Conservation (phyloP, 108 stramenopile species). For the Nannochloropsis gaditana region DNA sequence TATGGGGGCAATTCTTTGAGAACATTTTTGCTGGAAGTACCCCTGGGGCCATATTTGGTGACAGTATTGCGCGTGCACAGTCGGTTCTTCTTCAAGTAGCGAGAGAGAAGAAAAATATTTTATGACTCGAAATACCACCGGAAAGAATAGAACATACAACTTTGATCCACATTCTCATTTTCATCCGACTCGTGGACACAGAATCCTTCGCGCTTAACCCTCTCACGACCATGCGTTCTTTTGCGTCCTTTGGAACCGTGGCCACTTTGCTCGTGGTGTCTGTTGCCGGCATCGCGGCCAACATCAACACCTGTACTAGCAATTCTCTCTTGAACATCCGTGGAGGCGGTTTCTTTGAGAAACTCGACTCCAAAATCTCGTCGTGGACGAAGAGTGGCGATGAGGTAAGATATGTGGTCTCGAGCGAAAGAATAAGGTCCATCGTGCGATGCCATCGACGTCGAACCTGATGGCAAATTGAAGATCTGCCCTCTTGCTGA, state of each 20-base stretch:
- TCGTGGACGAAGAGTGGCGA: neutral
- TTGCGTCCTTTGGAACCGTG: neutral
- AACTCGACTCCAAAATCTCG: neutral
- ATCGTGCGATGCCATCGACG: neutral
- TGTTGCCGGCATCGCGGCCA: neutral
- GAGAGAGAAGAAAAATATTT: too few relatives aligned
- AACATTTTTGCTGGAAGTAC: too few relatives aligned
- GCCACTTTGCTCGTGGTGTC: neutral
- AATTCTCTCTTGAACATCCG: neutral
- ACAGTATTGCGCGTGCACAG: too few relatives aligned
- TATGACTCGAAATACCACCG: too few relatives aligned
- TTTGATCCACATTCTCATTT: too few relatives aligned
- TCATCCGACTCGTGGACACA: too few relatives aligned
- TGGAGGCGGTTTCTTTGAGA: constrained; percentile 1
- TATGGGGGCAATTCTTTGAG: too few relatives aligned
- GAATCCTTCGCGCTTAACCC: neutral
- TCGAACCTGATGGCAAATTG: neutral
- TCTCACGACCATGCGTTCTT: neutral
- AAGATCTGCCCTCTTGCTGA: neutral
- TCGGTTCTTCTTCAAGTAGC: too few relatives aligned
- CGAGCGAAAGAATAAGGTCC: neutral
- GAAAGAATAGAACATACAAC: too few relatives aligned
- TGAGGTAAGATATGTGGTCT: neutral
- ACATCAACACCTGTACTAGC: neutral
- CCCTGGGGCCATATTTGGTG: too few relatives aligned